phyloP scores from a whole-genome alignment of 1,284 basidiomycete species.

The Fomitopsis palustris region DNA sequence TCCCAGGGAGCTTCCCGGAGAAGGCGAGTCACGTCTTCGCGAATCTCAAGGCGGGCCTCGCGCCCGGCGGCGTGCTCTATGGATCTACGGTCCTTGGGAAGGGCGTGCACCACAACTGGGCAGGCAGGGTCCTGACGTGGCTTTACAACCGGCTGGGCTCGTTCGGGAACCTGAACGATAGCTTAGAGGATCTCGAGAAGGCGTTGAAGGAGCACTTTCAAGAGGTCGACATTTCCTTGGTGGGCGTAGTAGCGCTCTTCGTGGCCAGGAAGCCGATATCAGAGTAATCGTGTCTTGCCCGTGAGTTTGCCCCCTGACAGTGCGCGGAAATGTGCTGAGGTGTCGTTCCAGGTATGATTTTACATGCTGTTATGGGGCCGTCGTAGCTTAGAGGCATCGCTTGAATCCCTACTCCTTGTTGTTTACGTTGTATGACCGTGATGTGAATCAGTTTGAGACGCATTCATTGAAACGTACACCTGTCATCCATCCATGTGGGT shows the following conservation, averaged over 20 bases:
- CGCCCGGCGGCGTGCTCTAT: constrained; percentile 17
- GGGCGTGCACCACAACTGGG: constrained; percentile 19
- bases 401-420: too few relatives aligned
- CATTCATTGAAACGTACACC: too few relatives aligned
- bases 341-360: too few relatives aligned
- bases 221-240: constrained; percentile 16
- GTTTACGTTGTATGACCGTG: too few relatives aligned
- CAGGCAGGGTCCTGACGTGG: constrained; percentile 14
- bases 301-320: too few relatives aligned
- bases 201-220: constrained; percentile 17
- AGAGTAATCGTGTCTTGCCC: background rate
- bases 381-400: too few relatives aligned
- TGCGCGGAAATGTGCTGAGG: too few relatives aligned
- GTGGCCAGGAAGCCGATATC: constrained; percentile 8
- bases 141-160: constrained; percentile 18
- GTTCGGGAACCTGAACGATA: constrained; percentile 18
- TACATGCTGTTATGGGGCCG: too few relatives aligned
- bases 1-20: constrained; percentile 17
- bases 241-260: constrained; percentile 21
- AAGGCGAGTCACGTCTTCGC: constrained; percentile 17
- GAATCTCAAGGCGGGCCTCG: constrained; percentile 12
- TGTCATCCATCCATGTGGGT: too few relatives aligned
- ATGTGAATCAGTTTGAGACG: too few relatives aligned
- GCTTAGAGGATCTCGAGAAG: constrained; percentile 12
- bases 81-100: constrained; percentile 22